phyloP scores from a whole-genome alignment of 345 rosid species.

The Aquilaria sinensis region DNA sequence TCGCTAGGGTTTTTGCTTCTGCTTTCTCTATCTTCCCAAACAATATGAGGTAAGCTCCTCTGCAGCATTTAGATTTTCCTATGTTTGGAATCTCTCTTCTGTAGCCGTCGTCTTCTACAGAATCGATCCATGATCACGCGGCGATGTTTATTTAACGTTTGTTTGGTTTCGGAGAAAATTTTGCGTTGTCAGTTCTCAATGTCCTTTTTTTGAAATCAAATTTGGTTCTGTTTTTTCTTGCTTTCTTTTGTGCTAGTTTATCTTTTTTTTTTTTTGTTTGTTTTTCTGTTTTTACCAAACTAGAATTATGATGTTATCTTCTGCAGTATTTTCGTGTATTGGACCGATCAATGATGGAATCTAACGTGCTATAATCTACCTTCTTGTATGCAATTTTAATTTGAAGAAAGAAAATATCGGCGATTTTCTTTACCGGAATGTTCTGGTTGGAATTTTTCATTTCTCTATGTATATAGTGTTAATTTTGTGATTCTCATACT shows the following conservation, averaged over 20 bases:
- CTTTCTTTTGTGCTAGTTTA: too few species aligned
- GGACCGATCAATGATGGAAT: too few species aligned
- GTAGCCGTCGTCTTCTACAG: neutral
- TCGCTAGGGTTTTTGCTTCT: conserved; percentile 28
- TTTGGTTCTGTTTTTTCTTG: too few species aligned
- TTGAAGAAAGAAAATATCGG: neutral
- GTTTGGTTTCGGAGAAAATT: too few species aligned
- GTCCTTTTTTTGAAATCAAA: too few species aligned
- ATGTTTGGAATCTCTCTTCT: neutral
- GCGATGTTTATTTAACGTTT: too few species aligned
- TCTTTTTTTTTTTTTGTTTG: neutral
- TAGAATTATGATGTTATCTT: too few species aligned
- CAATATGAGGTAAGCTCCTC: conserved; percentile 31
- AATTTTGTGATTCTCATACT: too few species aligned
- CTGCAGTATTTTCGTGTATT: too few species aligned
- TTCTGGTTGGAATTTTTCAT: neutral
- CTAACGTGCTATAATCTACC: too few species aligned
- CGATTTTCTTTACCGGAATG: neutral
- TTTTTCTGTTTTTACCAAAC: neutral
- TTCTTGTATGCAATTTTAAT: too few species aligned
- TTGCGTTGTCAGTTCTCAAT: too few species aligned
- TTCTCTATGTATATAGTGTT: neutral
- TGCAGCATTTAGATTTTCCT: neutral
- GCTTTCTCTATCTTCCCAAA: conserved; percentile 16
- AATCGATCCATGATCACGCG: conserved; percentile 5